Evolutionary conservation across 768 basidiomycete genomes (phyloP).

Genomic region (Arthromyces matolae): DNA sequence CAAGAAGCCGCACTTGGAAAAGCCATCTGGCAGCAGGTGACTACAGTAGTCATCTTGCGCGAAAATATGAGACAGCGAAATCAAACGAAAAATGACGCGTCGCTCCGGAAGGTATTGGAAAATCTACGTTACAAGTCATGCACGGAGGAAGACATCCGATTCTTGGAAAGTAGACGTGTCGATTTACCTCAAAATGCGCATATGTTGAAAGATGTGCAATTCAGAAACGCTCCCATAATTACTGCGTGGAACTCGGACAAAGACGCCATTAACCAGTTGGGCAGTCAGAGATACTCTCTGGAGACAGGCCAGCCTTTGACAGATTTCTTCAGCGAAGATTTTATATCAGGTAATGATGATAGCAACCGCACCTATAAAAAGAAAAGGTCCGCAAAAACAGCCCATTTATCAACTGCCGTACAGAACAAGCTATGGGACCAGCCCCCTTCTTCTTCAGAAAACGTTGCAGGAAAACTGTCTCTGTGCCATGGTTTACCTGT

Average conservation of each 20-base stretch:
- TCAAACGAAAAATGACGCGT: conserved; percentile 22
- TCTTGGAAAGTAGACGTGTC: neutral
- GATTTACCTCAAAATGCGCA: neutral
- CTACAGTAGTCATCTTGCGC: conserved; percentile 29
- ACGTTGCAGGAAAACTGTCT: conserved; percentile 24
- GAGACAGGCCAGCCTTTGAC: no score
- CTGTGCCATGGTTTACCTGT: conserved; percentile 32
- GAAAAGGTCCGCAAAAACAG: neutral
- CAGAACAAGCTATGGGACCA: conserved; percentile 4
- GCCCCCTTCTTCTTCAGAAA: conserved; percentile 28
- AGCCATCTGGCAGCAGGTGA: conserved; percentile 29
- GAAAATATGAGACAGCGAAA: conserved; percentile 34
- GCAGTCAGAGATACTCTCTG: no score
- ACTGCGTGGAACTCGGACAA: neutral
- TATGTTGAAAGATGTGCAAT: neutral
- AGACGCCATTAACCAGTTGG: neutral
- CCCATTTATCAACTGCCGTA: no score
- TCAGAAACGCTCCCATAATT: neutral
- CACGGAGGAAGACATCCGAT: conserved; percentile 11
- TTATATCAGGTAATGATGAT: no score
- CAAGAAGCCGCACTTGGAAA: conserved; percentile 25
- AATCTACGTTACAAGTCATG: conserved; percentile 33
- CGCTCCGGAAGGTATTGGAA: conserved; percentile 23
- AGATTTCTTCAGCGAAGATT: no score
- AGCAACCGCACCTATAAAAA: no score